A percentile compares a stretch with the other conserved stretches of the same genome.
phyloP scores from a whole-genome alignment of 2,329 filamentous ascomycete species.

The Bipolaris cookei region DNA sequence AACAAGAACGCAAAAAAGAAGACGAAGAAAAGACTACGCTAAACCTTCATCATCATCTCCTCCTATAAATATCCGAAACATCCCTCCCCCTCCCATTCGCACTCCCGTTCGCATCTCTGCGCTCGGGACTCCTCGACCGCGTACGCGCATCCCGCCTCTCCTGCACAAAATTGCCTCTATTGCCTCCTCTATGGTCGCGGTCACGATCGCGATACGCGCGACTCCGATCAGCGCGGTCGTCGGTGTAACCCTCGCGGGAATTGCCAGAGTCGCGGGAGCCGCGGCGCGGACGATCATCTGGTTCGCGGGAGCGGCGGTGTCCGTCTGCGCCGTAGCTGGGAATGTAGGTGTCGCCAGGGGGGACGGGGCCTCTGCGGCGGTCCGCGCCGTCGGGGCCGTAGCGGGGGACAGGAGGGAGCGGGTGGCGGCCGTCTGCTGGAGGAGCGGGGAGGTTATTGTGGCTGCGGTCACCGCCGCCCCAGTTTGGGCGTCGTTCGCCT shows the following conservation, averaged over 20 bases:
- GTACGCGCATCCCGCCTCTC: conserved; percentile 42
- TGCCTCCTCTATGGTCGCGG: conserved; percentile 27
- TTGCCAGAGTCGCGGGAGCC: conserved; percentile 46
- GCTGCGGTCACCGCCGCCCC: conserved; percentile 39
- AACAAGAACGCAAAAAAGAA: not conserved
- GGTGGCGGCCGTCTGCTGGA: conserved; percentile 46
- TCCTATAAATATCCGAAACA: conserved; percentile 37
- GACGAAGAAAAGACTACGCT: not conserved
- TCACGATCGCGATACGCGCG: conserved; percentile 30
- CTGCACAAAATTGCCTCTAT: conserved; percentile 34
- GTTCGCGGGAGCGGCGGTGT: conserved; percentile 43
- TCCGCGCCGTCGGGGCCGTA: conserved; percentile 37
- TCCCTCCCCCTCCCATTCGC: conserved; percentile 32
- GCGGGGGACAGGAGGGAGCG: conserved; percentile 44
- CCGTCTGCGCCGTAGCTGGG: conserved; percentile 49
- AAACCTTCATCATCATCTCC: conserved; percentile 15
- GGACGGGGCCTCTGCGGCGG: conserved; percentile 30
- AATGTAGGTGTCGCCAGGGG: conserved; percentile 53
- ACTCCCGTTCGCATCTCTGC: conserved; percentile 32
- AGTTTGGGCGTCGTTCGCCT: conserved; percentile 41
- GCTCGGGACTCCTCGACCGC: conserved; percentile 46
- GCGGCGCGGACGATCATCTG: conserved; percentile 43
- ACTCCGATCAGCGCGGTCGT: conserved; percentile 39
- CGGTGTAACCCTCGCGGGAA: conserved; percentile 40
- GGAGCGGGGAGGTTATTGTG: conserved; percentile 43